Conservation (phyloP, 257 asterid genomes). For the Nicotiana attenuata region DNA sequence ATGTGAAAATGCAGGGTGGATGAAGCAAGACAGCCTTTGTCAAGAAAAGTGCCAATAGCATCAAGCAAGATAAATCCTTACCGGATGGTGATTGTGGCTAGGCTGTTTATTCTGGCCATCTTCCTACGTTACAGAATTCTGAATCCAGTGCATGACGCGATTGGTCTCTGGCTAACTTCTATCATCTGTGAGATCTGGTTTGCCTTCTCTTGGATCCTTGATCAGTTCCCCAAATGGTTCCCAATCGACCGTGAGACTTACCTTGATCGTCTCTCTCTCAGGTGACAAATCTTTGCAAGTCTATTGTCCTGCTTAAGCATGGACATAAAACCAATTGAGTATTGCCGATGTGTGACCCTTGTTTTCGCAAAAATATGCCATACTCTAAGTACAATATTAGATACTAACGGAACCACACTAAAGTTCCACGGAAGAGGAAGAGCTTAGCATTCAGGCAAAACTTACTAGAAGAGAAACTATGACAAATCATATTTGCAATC, state of each 20-base stretch:
- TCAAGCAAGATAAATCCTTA: conserved; percentile 93
- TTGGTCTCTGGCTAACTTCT: conserved; percentile 97
- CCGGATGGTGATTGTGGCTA: conserved; percentile 87
- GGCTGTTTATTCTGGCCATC: conserved; percentile 69
- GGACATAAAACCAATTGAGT: background rate
- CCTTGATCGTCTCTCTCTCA: conserved; percentile 89
- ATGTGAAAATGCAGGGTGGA: conserved; percentile 58
- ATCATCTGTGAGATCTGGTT: conserved; percentile 95
- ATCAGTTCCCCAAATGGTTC: conserved; percentile 98
- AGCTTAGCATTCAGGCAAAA: background rate
- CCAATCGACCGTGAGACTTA: conserved; percentile 93
- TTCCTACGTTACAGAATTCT: conserved; percentile 87
- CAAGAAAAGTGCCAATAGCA: conserved; percentile 92
- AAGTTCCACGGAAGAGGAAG: background rate
- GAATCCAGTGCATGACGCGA: conserved; percentile 88
- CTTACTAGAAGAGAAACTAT: background rate
- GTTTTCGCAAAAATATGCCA: background rate
- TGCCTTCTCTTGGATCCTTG: conserved; percentile 94
- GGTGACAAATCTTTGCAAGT: conserved; percentile 31
- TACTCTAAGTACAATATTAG: background rate
- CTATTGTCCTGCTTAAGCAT: background rate
- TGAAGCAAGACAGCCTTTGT: conserved; percentile 91
- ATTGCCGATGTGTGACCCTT: background rate
- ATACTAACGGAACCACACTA: background rate
- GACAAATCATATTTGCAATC: background rate